phyloP scores from a whole-genome alignment of 2,329 filamentous ascomycete species.

The Cladosporium sphaerospermum region DNA sequence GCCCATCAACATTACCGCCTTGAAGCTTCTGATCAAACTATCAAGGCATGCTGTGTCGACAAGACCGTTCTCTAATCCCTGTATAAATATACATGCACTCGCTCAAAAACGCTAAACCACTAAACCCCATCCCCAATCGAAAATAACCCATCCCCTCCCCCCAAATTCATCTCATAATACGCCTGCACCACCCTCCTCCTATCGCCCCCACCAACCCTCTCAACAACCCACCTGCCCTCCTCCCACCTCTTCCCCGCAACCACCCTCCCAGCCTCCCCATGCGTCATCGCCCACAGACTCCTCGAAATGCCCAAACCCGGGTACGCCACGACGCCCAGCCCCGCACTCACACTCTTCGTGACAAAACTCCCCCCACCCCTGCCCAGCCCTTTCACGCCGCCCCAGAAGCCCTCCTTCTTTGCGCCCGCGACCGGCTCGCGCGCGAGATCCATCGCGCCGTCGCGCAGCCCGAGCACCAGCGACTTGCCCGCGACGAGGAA shows the following conservation, averaged over 20 bases:
- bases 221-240: neutral
- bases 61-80: too few species aligned
- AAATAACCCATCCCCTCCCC: neutral
- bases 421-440: neutral
- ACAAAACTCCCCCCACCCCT: constrained; percentile 9
- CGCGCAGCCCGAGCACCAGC: constrained; percentile 1
- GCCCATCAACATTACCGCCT: neutral
- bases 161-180: constrained; percentile 7
- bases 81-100: too few species aligned
- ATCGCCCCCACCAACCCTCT: constrained; percentile 1
- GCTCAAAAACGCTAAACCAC: neutral
- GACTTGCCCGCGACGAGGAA: neutral
- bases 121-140: neutral
- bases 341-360: constrained; percentile 3
- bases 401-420: constrained; percentile 7
- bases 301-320: constrained; percentile 7
- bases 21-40: too few species aligned
- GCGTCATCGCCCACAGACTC: constrained; percentile 5
- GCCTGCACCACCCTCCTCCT: neutral
- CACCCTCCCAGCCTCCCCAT: constrained; percentile 8
- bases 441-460: constrained; percentile 1
- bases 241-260: neutral
- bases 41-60: too few species aligned
- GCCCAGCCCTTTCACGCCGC: constrained; percentile 6
- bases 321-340: constrained; percentile 8